Percentiles rank a stretch among this genome's conserved stretches.
Evolutionary conservation across 345 rosid genomes (phyloP).

Genomic region (Eutrema yunnanense): DNA sequence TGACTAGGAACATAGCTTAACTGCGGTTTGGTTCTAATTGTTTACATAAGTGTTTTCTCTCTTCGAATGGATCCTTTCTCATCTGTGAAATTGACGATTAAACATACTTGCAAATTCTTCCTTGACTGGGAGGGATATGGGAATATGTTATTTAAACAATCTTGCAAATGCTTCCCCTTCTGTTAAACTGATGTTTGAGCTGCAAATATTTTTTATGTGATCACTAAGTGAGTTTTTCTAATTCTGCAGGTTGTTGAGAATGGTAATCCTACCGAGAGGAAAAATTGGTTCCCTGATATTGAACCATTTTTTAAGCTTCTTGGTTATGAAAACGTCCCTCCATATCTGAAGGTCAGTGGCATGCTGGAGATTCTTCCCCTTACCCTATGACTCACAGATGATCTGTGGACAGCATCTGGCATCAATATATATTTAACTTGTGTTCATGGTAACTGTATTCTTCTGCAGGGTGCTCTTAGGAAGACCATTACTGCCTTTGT

Average conservation of each 20-base stretch:
- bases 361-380: constrained; percentile 12
- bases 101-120: neutral
- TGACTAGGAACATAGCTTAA: neutral
- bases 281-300: constrained; percentile 85
- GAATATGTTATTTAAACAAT: neutral
- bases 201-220: neutral
- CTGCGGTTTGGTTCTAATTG: neutral
- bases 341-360: constrained; percentile 71
- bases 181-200: neutral
- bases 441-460: constrained; percentile 13
- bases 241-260: constrained; percentile 45
- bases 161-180: neutral
- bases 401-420: constrained; percentile 8
- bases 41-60: neutral
- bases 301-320: constrained; percentile 97
- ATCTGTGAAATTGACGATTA: neutral
- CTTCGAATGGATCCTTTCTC: neutral
- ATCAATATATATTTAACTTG: constrained; percentile 4
- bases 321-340: constrained; percentile 88
- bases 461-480: constrained; percentile 81
- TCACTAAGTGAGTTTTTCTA: neutral
- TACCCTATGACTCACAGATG: neutral
- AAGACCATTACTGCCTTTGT: constrained; percentile 72
- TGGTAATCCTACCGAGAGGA: constrained; percentile 77
- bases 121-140: neutral